These are phyloP conservation scores for Zygotorulaspora mrakii DNA, from an alignment of 1,139 yeast genomes.

Conservation along the genomic window DNA sequence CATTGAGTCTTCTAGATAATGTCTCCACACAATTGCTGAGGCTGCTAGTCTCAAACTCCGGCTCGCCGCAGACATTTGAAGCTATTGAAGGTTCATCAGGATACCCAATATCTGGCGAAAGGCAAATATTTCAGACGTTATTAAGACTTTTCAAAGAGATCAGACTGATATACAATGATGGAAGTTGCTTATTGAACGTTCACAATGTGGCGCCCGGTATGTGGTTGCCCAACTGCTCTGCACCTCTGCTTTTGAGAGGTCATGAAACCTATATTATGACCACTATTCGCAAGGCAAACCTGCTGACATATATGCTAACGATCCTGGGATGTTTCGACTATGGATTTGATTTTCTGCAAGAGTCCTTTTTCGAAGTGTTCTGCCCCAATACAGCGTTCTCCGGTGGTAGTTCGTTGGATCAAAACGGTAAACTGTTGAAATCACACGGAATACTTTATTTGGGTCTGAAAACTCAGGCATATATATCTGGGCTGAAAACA, in stretches of 20 bases:
- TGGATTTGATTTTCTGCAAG: slow-evolving; percentile 83
- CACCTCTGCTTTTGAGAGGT: slow-evolving; percentile 55
- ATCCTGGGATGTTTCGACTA: slow-evolving; percentile 79
- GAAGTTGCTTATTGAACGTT: slow-evolving; percentile 59
- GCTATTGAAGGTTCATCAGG: slow-evolving; percentile 21
- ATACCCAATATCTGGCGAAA: slow-evolving; percentile 42
- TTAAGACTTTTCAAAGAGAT: slow-evolving; percentile 74
- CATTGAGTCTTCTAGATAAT: slow-evolving; percentile 30
- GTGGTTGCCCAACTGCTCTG: slow-evolving; percentile 60
- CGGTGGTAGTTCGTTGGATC: slow-evolving; percentile 17
- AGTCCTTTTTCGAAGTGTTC: slow-evolving; percentile 77
- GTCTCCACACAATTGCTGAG: slow-evolving; percentile 32
- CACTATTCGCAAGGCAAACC: slow-evolving; percentile 74
- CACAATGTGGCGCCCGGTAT: slow-evolving; percentile 53
- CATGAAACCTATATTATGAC: slow-evolving; percentile 58
- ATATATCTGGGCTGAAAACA: slow-evolving; percentile 84
- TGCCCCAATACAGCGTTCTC: slow-evolving; percentile 53
- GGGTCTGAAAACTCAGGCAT: slow-evolving; percentile 92
- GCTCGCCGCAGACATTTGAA: slow-evolving; percentile 29
- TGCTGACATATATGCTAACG: slow-evolving; percentile 83
- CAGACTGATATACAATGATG: slow-evolving; percentile 56
- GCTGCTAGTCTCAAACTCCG: slow-evolving; percentile 29
- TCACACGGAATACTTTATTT: slow-evolving; percentile 75
- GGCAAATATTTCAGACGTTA: slow-evolving; percentile 69
- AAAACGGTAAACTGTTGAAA: slow-evolving; percentile 55